phyloP scores from a whole-genome alignment of 2,329 filamentous ascomycete genomes.

The Didymella keratinophila region DNA sequence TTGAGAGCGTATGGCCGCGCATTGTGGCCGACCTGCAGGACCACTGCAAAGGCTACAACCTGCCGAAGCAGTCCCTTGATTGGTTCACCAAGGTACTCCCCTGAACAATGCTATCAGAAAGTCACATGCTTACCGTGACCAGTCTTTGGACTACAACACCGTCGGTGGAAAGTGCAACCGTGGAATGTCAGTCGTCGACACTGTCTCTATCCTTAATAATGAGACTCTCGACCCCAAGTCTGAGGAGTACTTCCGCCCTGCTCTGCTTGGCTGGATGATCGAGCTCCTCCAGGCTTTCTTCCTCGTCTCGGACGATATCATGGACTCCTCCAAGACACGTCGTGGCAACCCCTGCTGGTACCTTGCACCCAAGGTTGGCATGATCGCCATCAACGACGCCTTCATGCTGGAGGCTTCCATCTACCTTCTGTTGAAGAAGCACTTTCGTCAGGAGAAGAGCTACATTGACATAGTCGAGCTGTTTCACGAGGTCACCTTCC shows the following conservation, averaged over 20 bases:
- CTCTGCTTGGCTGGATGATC: constrained; percentile 94
- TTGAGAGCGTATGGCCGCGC: constrained; percentile 88
- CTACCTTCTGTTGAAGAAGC: constrained; percentile 90
- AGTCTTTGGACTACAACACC: constrained; percentile 87
- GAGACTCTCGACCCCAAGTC: constrained; percentile 72
- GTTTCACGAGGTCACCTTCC: constrained; percentile 92
- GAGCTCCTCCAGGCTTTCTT: constrained; percentile 99
- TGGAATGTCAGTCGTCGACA: constrained; percentile 97
- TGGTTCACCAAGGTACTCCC: constrained; percentile 81
- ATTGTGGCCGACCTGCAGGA: constrained; percentile 82
- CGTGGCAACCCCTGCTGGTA: constrained; percentile 98
- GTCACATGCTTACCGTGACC: constrained; percentile 29
- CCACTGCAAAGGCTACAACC: constrained; percentile 80
- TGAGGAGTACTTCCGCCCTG: constrained; percentile 82
- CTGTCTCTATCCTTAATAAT: constrained; percentile 78
- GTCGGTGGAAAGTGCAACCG: constrained; percentile 98
- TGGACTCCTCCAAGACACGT: constrained; percentile 95
- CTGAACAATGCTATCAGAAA: constrained; percentile 7
- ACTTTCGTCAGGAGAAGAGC: constrained; percentile 84
- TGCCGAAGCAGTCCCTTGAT: constrained; percentile 79
- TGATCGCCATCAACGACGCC: constrained; percentile 97
- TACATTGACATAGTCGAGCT: constrained; percentile 94
- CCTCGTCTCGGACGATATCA: constrained; percentile 97
- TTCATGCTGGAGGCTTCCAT: constrained; percentile 94
- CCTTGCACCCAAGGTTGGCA: constrained; percentile 84